Conservation (phyloP, 306 rosid species). For the Comarum palustre region DNA sequence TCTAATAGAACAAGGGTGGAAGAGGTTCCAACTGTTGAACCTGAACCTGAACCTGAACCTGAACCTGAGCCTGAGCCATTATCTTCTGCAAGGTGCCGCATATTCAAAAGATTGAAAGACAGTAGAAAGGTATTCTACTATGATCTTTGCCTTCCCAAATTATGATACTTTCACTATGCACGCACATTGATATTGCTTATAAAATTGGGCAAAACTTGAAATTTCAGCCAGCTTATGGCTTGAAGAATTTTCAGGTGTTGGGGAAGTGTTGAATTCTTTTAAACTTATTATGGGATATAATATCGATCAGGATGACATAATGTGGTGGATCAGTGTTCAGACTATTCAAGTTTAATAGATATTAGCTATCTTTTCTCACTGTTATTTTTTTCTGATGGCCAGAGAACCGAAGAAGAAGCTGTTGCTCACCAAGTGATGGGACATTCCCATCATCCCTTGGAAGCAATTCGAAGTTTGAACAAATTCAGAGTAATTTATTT, state of each 20-base stretch:
- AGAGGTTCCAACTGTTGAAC: constrained; percentile 51
- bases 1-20: constrained; percentile 58
- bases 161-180: background rate
- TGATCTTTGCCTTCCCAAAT: background rate
- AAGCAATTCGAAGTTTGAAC: constrained; percentile 58
- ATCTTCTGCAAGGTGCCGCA: constrained; percentile 83
- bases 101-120: constrained; percentile 65
- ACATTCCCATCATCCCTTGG: constrained; percentile 70
- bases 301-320: constrained; percentile 1
- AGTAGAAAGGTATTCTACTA: constrained; percentile 63
- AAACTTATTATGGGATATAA: background rate
- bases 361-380: constrained; percentile 23
- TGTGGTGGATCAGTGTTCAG: background rate
- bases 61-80: constrained; percentile 72
- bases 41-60: constrained; percentile 57
- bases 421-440: constrained; percentile 63
- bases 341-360: background rate
- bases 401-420: constrained; percentile 81
- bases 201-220: background rate
- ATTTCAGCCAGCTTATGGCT: background rate
- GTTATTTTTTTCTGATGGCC: constrained; percentile 29
- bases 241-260: constrained; percentile 1
- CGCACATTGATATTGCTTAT: background rate
- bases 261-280: background rate
- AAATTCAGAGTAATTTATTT: constrained; percentile 46